These are phyloP conservation scores for Aspergillus melleus DNA, from an alignment of 2,329 filamentous ascomycete species.

Conservation along the genomic window DNA sequence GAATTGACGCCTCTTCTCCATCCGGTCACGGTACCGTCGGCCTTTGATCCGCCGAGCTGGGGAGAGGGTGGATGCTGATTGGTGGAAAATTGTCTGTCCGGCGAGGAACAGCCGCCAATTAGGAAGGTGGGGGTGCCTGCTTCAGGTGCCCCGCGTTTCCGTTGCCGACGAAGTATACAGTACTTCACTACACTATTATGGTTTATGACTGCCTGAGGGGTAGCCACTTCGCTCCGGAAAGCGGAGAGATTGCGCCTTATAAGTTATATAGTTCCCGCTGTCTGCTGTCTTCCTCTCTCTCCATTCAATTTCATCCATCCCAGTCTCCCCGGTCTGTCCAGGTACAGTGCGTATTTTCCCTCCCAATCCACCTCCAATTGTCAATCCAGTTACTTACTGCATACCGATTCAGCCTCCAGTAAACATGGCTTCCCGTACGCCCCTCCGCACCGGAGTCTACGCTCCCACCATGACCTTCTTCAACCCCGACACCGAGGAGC, in stretches of 20 bases:
- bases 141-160: neutral
- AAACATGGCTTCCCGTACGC: conserved; percentile 44
- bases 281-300: no score
- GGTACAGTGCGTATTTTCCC: neutral
- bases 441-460: conserved; percentile 79
- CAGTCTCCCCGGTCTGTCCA: neutral
- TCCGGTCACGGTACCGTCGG: neutral
- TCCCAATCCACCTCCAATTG: neutral
- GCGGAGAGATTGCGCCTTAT: neutral
- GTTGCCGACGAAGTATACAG: no score
- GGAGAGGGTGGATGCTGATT: neutral
- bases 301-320: no score
- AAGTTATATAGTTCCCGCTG: neutral
- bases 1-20: neutral
- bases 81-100: conserved; percentile 6
- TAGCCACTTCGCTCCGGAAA: neutral
- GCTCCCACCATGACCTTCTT: conserved; percentile 92
- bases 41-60: conserved; percentile 3
- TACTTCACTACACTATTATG: no score
- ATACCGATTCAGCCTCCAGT: neutral
- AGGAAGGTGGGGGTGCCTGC: conserved; percentile 1
- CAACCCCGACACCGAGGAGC: conserved; percentile 76
- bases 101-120: neutral
- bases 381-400: neutral
- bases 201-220: no score